Base-by-base conservation (phyloP, 1,284 basidiomycete genomes). In the Wolfiporia cocos region DNA sequence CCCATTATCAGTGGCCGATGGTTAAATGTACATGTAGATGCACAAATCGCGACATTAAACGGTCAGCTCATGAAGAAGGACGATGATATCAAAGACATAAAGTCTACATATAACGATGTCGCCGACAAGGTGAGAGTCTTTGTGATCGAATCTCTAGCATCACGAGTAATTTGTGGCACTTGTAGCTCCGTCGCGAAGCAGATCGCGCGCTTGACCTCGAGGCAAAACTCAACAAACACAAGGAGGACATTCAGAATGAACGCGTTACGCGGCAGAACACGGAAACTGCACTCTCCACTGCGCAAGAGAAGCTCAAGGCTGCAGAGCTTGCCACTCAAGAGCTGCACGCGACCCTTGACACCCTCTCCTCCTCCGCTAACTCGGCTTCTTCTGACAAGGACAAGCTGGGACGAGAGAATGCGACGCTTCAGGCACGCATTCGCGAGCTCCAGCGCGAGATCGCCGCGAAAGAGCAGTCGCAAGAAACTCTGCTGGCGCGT, bases 121-220 rank as follows among this genome's bases (percentile, higher is more conserved):
- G 51, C 78, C 37, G 65, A 74, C 48, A 84, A 83, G 68, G 84
- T 83, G 42, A 34, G 65, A 41, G 49, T 18, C 4, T 24, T 39
- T 34, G 19, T 26, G 54, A 18, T 50, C 34, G 36, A 24, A n/a
- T n/a, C n/a, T n/a, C n/a, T n/a, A n/a, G n/a, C n/a, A n/a, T 29
- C 42, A 40, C 37, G 17, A 32, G 4, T 39, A 24, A 12, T 17
- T 20, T 18, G 11, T 30, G 10, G 12, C 30, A 17, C 43, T 42
- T 29, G 22, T 42, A 86, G 84, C 64, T 86, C 37, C 71, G 70
- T 34, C 57, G 61, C 42, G 82, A 86, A 63, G 70, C 77, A 2
- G 68, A 74, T 47, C 76, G 74, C 30, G 71, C 68, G 4, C 55
- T 81, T 30, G 59, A 65, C 39, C 69, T 87, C 20, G 80, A 86